Base-by-base conservation (phyloP, 768 basidiomycete species). In the Kwoniella mangroviensis region DNA sequence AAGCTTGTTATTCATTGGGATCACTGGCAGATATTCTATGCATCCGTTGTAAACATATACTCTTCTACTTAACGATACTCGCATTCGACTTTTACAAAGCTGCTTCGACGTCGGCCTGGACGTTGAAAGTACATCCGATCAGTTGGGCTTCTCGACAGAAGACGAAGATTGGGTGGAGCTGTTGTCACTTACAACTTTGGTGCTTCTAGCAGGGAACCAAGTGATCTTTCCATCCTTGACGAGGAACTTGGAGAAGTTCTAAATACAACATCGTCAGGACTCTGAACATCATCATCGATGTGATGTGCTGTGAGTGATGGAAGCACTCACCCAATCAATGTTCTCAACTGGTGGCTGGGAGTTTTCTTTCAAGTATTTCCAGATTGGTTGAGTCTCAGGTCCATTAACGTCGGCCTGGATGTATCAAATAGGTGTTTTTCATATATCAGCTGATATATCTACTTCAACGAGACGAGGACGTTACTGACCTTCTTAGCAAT, bases 351-450 rank as follows among this genome's bases (percentile, higher is more conserved):
- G 75, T n/a, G 76, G 65, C n/a, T 75, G 71, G 9, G 79, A 73
- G 63, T 78, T 63, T 24, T 74, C 70, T 57, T 84, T 84, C 51
- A 84, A 72, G 65, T 75, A 73, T 65, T 80, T 81, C 82, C 80
- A 84, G 63, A 84, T 79, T 15, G 74, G 74, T 66, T 84, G 82
- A 49, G 83, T 76, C 17, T 78, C 79, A 1, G 77, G 67, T 3
- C 83, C 83, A 63, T 84, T 84, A n/a, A 84, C 83, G 67, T 84
- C 83, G 26, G 68, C 79, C 74, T 80, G n/a, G 43, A 34, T 34
- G 34, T 34, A 34, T 34, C 34, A 34, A 22, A 19, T 26, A 34
- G 34, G 26, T 12, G 11, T 26, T 28, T 26, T 28, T 45, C 10
- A 22, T n/a, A 13, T 24, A 60, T 19, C n/a, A 21, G 19, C 5